phyloP scores from a whole-genome alignment of 2,329 filamentous ascomycete genomes.

The Monilinia polystroma region DNA sequence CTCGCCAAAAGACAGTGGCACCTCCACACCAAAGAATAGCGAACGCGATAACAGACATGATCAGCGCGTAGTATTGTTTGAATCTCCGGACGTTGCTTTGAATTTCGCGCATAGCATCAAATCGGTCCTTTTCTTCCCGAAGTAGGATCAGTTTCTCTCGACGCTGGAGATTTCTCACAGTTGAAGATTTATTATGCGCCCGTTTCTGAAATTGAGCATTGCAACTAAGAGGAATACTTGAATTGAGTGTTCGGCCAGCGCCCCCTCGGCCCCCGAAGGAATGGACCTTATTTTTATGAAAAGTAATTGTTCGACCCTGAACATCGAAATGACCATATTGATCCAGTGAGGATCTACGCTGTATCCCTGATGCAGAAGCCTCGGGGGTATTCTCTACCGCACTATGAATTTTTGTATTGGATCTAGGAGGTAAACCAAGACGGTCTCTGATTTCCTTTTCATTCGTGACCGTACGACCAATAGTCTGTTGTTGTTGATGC shows the following conservation, averaged over 20 bases:
- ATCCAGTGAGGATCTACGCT: constrained; percentile 33
- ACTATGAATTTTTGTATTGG: constrained; percentile 23
- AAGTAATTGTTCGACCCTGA: constrained; percentile 41
- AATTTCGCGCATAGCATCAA: constrained; percentile 65
- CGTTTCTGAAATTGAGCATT: constrained; percentile 35
- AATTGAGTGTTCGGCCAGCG: constrained; percentile 28
- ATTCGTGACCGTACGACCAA: constrained; percentile 53
- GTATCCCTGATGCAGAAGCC: constrained; percentile 38
- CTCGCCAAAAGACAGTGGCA: constrained; percentile 62
- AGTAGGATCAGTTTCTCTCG: constrained; percentile 52
- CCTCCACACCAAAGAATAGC: constrained; percentile 64
- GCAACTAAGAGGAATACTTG: constrained; percentile 29
- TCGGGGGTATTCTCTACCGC: constrained; percentile 23
- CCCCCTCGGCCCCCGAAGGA: constrained; percentile 35
- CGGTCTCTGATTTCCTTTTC: constrained; percentile 49
- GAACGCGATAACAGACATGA: constrained; percentile 58
- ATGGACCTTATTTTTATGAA: constrained; percentile 37
- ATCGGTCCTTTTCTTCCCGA: constrained; percentile 57
- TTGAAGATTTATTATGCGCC: constrained; percentile 22
- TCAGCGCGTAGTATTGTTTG: constrained; percentile 60
- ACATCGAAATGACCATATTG: constrained; percentile 42
- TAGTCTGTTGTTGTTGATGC: constrained; percentile 52
- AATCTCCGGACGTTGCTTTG: constrained; percentile 56
- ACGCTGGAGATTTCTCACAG: constrained; percentile 25
- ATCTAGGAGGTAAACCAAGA: constrained; percentile 40